Percentiles rank a stretch among this genome's conserved stretches.
phyloP scores from a whole-genome alignment of 2,329 filamentous ascomycete species.

The Stachybotrys echinatus region DNA sequence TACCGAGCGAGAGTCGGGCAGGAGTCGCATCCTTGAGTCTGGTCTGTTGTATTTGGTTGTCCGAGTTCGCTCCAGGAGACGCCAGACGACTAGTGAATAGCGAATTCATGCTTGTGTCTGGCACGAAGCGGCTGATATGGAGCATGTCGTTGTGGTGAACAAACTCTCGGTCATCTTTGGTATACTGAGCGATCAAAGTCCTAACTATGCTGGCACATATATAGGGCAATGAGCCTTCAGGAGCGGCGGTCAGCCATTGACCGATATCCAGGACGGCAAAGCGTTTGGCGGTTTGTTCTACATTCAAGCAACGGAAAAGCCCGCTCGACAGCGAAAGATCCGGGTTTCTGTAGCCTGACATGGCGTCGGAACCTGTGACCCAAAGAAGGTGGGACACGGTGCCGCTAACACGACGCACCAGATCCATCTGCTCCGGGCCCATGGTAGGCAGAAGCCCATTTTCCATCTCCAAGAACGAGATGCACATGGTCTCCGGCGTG shows the following conservation, averaged over 20 bases:
- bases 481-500: not conserved
- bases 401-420: not conserved
- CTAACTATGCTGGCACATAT: not conserved
- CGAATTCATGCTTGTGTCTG: constrained; percentile 13
- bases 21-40: not conserved
- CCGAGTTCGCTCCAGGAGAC: not conserved
- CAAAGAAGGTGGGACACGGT: not conserved
- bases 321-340: not conserved
- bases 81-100: constrained; percentile 8
- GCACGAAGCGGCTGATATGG: constrained; percentile 15
- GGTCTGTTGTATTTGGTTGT: not conserved
- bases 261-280: not conserved
- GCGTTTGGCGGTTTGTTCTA: not conserved
- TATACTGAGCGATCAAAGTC: not conserved
- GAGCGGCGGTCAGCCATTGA: not conserved
- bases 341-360: not conserved
- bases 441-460: not conserved
- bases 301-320: not conserved
- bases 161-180: constrained; percentile 2
- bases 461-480: not conserved
- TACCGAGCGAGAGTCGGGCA: constrained; percentile 8
- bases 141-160: not conserved
- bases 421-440: not conserved
- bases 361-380: not conserved
- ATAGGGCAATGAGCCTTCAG: not conserved